Conservation (phyloP, 306 rosid genomes). For the Ziziphus jujuba region DNA sequence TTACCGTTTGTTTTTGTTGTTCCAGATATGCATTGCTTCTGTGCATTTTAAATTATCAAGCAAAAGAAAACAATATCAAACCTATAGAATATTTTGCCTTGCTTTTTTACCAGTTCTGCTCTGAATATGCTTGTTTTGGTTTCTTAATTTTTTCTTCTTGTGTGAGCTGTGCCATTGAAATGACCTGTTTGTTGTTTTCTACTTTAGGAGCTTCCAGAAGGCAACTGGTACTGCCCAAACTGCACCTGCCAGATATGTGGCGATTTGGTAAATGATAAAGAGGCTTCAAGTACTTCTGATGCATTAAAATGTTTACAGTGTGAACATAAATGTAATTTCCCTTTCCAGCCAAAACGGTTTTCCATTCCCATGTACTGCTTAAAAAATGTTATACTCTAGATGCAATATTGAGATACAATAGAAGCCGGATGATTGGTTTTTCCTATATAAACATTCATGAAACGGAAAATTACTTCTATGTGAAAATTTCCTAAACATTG, state of each 20-base stretch:
- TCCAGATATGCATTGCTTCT: background rate
- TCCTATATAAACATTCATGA: background rate
- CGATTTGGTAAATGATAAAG: conserved; percentile 61
- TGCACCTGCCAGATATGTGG: conserved; percentile 93
- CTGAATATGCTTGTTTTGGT: conserved; percentile 21
- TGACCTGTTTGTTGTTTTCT: conserved; percentile 15
- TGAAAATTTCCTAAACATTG: background rate
- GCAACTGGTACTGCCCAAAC: conserved; percentile 88
- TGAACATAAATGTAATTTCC: conserved; percentile 80
- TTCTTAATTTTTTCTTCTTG: background rate
- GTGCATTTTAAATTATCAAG: conserved; percentile 12
- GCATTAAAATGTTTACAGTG: conserved; percentile 85
- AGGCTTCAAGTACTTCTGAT: conserved; percentile 49
- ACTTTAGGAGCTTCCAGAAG: conserved; percentile 92
- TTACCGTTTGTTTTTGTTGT: conserved; percentile 8
- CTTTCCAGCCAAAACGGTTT: conserved; percentile 19
- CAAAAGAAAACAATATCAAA: background rate
- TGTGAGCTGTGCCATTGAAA: background rate
- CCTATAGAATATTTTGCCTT: background rate
- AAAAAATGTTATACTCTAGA: background rate
- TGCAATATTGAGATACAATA: background rate
- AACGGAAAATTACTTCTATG: background rate
- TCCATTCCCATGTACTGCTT: conserved; percentile 14
- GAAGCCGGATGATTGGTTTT: background rate
- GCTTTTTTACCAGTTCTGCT: conserved; percentile 12